Conservation (phyloP, 306 rosid species). For the Gastrolobium bilobum region DNA sequence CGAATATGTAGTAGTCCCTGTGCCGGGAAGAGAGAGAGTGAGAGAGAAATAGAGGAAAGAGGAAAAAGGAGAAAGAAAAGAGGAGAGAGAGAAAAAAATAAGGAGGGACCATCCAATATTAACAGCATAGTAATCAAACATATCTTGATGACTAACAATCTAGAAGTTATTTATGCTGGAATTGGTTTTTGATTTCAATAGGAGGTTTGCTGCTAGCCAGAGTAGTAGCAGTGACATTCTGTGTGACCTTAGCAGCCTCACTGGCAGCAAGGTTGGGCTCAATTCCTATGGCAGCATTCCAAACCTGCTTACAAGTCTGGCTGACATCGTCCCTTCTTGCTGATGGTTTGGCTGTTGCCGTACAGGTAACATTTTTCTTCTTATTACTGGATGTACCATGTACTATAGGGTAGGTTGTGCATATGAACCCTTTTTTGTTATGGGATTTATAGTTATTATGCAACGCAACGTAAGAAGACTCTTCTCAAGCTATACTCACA, state of each 20-base stretch:
- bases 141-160: not conserved
- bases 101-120: too few species aligned
- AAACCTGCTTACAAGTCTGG: conserved; percentile 94
- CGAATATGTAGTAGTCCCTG: too few species aligned
- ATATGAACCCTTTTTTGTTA: too few species aligned
- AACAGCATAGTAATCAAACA: not conserved
- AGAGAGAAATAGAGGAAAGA: too few species aligned
- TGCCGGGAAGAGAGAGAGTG: too few species aligned
- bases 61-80: too few species aligned
- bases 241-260: conserved; percentile 93
- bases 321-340: conserved; percentile 90
- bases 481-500: too few species aligned
- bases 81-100: too few species aligned
- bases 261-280: conserved; percentile 88
- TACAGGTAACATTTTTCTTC: conserved; percentile 65
- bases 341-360: conserved; percentile 93
- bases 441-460: too few species aligned
- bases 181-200: conserved; percentile 39
- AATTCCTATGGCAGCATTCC: conserved; percentile 95
- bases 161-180: conserved; percentile 16
- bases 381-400: not conserved
- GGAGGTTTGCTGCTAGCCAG: conserved; percentile 78
- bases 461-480: too few species aligned
- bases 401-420: too few species aligned
- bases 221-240: conserved; percentile 94